Conservation (phyloP, 169 alveolate genomes). For the Plasmodium sp. region DNA sequence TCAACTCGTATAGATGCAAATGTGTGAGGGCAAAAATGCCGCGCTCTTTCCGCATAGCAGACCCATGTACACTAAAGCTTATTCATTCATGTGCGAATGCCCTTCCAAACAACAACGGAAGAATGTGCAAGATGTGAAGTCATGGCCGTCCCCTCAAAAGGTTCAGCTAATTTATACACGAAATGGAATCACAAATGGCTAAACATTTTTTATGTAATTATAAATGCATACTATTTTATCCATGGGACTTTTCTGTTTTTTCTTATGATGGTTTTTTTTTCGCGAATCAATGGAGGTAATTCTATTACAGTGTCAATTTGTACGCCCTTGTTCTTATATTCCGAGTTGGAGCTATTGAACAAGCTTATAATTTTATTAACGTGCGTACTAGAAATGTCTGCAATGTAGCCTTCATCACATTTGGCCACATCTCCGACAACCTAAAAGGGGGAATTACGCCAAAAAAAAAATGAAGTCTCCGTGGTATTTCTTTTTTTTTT, state of each 20-base stretch:
- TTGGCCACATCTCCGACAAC: slow-evolving; percentile 60
- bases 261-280: slow-evolving; percentile 35
- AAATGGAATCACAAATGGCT: neutral
- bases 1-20: neutral
- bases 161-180: neutral
- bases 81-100: neutral
- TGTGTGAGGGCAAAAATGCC: neutral
- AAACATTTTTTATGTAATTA: neutral
- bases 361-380: slow-evolving; percentile 58
- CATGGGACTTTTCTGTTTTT: slow-evolving; percentile 54
- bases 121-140: neutral
- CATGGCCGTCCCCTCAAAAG: neutral
- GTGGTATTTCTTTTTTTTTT: neutral
- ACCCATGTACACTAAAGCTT: neutral
- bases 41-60: neutral
- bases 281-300: slow-evolving; percentile 38
- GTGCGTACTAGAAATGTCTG: slow-evolving; percentile 44
- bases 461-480: neutral
- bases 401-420: slow-evolving; percentile 71
- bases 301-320: slow-evolving; percentile 48
- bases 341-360: slow-evolving; percentile 51
- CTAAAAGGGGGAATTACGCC: neutral
- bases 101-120: neutral
- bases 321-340: slow-evolving; percentile 43
- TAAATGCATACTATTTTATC: slow-evolving; percentile 55